Evolutionary conservation across 108 stramenopile species (phyloP).

Genomic region (Bacterosira constricta): DNA sequence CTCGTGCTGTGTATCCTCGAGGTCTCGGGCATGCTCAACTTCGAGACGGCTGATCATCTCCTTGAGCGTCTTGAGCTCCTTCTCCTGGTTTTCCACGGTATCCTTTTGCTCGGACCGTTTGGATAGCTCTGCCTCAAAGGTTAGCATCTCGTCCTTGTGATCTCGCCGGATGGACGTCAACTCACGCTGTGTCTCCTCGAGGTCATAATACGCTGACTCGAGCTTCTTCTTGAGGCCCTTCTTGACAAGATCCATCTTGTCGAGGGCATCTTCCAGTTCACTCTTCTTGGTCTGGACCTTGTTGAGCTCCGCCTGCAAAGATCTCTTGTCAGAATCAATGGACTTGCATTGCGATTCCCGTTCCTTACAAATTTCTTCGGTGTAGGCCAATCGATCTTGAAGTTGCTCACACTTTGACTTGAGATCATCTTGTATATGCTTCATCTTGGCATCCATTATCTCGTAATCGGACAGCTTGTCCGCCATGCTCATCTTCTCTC

Average conservation of each 20-base stretch:
- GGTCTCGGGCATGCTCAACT: constrained; percentile 10
- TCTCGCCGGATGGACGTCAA: constrained; percentile 14
- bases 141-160: constrained; percentile 19
- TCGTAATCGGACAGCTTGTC: constrained; percentile 10
- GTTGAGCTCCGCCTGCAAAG: constrained; percentile 17
- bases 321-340: neutral
- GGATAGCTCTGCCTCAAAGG: constrained; percentile 14
- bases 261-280: constrained; percentile 15
- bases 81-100: constrained; percentile 26
- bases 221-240: constrained; percentile 42
- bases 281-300: constrained; percentile 18
- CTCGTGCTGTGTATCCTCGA: constrained; percentile 34
- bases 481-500: constrained; percentile 10
- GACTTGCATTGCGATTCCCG: constrained; percentile 7
- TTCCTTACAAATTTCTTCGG: constrained; percentile 5
- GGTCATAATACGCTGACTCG: constrained; percentile 35
- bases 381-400: constrained; percentile 13
- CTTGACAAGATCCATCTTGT: constrained; percentile 36
- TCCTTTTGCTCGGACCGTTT: constrained; percentile 19
- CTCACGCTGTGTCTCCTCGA: constrained; percentile 36
- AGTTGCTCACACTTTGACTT: constrained; percentile 5
- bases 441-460: constrained; percentile 11
- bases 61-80: constrained; percentile 24
- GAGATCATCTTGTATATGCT: neutral
- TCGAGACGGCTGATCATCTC: constrained; percentile 12